Conservation (phyloP, 163 green algal species). For the Scenedesmus sp. region DNA sequence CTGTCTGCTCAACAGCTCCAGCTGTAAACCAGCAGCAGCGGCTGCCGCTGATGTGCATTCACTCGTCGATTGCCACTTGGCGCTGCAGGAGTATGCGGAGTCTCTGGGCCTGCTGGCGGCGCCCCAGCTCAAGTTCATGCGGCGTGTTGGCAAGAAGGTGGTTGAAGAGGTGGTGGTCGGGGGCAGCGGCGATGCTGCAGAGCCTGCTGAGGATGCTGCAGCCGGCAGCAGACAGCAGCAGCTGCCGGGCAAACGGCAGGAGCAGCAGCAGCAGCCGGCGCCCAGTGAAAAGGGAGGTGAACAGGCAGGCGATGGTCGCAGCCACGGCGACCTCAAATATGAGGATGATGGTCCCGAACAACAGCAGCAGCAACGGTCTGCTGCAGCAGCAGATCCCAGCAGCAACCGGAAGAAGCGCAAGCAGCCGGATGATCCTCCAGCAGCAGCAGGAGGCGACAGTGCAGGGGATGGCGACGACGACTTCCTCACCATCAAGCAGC, state of each 20-base stretch:
- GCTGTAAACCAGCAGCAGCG: too few species aligned
- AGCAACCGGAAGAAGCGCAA: slow-evolving; percentile 22
- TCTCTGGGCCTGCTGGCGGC: slow-evolving; percentile 89
- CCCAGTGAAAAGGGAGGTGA: background rate
- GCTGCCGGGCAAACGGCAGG: background rate
- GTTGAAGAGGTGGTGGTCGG: slow-evolving; percentile 49
- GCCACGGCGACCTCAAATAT: slow-evolving; percentile 16
- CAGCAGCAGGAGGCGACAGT: background rate
- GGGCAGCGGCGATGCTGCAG: slow-evolving; percentile 19
- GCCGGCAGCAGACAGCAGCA: background rate
- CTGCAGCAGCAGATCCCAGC: background rate
- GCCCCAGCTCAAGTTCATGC: slow-evolving; percentile 91
- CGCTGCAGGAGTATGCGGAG: slow-evolving; percentile 80
- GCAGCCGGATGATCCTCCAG: background rate
- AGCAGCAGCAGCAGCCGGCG: slow-evolving; percentile 3
- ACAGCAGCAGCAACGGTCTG: slow-evolving; percentile 30
- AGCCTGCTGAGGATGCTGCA: background rate
- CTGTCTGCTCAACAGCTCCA: background rate
- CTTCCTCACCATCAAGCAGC: slow-evolving; percentile 84
- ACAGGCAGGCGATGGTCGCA: background rate
- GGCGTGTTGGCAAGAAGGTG: slow-evolving; percentile 41
- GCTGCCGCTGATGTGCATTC: background rate
- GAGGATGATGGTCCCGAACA: background rate
- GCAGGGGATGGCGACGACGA: slow-evolving; percentile 58
- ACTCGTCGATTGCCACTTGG: background rate